Base-by-base conservation (phyloP, 345 rosid species). In the Pistacia vera region DNA sequence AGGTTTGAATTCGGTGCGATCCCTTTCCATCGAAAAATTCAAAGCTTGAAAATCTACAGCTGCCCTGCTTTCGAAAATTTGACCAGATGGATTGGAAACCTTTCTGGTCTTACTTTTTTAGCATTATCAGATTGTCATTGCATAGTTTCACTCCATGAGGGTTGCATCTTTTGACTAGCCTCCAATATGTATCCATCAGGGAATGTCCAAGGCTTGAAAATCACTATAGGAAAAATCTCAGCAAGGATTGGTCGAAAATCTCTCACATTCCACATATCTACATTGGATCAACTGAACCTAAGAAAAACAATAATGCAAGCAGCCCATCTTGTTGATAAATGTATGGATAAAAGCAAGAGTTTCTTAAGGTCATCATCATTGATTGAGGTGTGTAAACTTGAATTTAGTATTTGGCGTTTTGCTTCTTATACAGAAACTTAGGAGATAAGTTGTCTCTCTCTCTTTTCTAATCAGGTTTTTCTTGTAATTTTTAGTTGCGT, bases 111-210 rank as follows among this genome's bases (percentile, higher is more conserved):
- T 3, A 33, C 36, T 35, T 51, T 36, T 63, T 35, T 74, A 41
- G 2, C 52, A 57, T 11, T 73, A 16, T 62, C 77, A 18, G 77
- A 63, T 8, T 73, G 58, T 63, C 48, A 11, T 10, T 3, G 36
- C 18, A 17, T 74, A 7, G 13, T 18, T 10, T 33, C 59, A 16
- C 49, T 74, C 5, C 63, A 63, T 20, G 70, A 20, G 5, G 44
- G 72, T 13, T 75, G 78, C 33, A 67, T 14, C 46, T 2, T 55
- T 59, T 58, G 16, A 17, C 28, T 0, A 13, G 28, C 0, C 49
- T 66, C 17, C 78, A 75, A 66, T 66, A 67, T 38, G 49, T 75
- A 14, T 75, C 78, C 16, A 75, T 75, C 63, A 61, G 49, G 69
- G 72, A 66, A 8, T 75, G 78, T 44, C 73, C 72, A 4, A 22